Evolutionary conservation across 805 yeast genomes (phyloP), one percentile per base, ranked within the genome.

Genomic region (Myxozyma nipponensis): DNA sequence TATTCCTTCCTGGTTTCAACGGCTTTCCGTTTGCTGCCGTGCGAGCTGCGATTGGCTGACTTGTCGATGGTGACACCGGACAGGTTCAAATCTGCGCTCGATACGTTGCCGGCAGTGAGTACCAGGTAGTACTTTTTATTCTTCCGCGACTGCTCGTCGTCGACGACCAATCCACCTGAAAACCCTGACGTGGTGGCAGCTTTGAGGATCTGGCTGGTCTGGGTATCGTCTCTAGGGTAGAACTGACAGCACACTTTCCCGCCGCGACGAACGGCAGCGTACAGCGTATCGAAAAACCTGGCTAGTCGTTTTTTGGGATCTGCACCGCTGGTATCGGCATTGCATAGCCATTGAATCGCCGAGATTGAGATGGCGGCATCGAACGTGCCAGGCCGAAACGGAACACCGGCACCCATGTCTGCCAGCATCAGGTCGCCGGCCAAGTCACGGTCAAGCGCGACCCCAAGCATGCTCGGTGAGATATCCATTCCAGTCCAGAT

Each of bases 241-340:
- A 91, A 93, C 69, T 93, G 98, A 19, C 96, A 96, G 24, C 87
- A 96, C 59, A 91, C 95, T 69, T 93, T 93, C 4, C 98, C 98
- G 43, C 98, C 98, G 65, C 95, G 79, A 64, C 79, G 84, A 68
- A 93, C 74, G 32, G 88, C 74, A 0, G 96, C 88, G 68, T 86
- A 93, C 46, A 93, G 72, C 0, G 96, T 83, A 67, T 86, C 85
- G 76, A 93, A 93, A 63, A 93, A 93, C 42, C 85, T 72, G 69
- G 83, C 72, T 47, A 88, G 69, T 67, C 98, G 79, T 62, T 77
- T 77, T 64, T 84, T 83, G 21, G 98, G 98, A 63, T 90, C 95
- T 47, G 82, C 83, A 36, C 76, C 74, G 2, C 87, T 69, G 4
- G 87, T 77, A 67, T 93, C 98, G 1, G 98, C 98, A 66, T 93